phyloP scores from a whole-genome alignment of 2,329 filamentous ascomycete genomes.

The Aspergillus sp. region DNA sequence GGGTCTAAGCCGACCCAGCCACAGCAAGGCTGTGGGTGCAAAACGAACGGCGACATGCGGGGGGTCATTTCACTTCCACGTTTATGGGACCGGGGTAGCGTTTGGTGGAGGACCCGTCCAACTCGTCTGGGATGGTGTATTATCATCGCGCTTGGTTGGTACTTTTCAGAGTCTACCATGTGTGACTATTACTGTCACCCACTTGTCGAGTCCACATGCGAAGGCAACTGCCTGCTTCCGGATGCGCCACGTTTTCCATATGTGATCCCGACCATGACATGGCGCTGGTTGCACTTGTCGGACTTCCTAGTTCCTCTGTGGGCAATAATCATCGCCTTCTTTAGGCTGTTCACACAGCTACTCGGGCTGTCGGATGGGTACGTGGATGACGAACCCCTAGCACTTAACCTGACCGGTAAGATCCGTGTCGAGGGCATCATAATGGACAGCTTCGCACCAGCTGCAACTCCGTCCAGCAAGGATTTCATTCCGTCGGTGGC shows the following conservation, averaged over 20 bases:
- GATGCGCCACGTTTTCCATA: conserved; percentile 56
- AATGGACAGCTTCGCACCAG: conserved; percentile 20
- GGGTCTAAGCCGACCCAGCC: background rate
- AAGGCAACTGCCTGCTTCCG: conserved; percentile 51
- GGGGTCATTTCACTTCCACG: conserved; percentile 35
- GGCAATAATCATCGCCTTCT: conserved; percentile 30
- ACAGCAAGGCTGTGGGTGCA: conserved; percentile 25
- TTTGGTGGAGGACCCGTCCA: conserved; percentile 29
- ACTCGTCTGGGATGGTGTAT: conserved; percentile 42
- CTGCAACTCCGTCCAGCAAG: conserved; percentile 11
- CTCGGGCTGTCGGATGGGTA: conserved; percentile 45
- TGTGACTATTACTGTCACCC: conserved; percentile 55
- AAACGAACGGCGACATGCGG: conserved; percentile 23
- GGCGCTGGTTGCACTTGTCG: conserved; percentile 44
- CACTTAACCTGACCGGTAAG: conserved; percentile 29
- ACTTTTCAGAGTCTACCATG: conserved; percentile 48
- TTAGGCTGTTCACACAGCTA: conserved; percentile 33
- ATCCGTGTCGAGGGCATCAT: conserved; percentile 31
- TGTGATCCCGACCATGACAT: conserved; percentile 56
- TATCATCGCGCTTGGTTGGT: conserved; percentile 48
- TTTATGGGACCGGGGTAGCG: conserved; percentile 33
- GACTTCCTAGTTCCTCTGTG: conserved; percentile 29
- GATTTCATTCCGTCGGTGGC: conserved; percentile 12
- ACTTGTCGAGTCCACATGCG: conserved; percentile 47
- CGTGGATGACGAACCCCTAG: conserved; percentile 35